phyloP scores from a whole-genome alignment of 2,329 filamentous ascomycete genomes.

The Lecanicillium sp. region DNA sequence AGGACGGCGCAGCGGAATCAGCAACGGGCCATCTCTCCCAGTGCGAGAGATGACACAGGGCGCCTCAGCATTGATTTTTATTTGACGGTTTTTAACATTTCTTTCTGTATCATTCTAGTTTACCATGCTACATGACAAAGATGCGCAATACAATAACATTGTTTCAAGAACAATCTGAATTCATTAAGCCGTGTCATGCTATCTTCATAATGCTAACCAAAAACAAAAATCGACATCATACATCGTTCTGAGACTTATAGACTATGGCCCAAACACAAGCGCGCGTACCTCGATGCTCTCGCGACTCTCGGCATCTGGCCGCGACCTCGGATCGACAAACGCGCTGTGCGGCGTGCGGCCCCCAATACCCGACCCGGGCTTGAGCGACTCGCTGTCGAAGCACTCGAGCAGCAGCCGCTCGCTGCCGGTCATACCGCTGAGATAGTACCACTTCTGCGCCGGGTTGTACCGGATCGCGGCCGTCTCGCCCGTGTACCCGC shows the following conservation, averaged over 20 bases:
- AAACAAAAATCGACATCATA: too few species aligned
- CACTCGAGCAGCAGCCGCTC: constrained; percentile 75
- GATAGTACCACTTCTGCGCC: constrained; percentile 69
- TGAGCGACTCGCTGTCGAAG: constrained; percentile 59
- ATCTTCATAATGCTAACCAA: too few species aligned
- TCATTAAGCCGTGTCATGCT: too few species aligned
- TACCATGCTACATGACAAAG: too few species aligned
- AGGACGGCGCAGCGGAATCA: not conserved
- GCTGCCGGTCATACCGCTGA: constrained; percentile 67
- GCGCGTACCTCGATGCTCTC: constrained; percentile 89
- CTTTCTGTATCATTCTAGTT: not conserved
- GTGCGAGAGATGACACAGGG: not conserved
- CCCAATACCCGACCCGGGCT: constrained; percentile 43
- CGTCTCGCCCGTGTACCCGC: constrained; percentile 65
- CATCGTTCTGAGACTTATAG: too few species aligned
- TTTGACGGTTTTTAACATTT: not conserved
- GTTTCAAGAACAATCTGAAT: not conserved
- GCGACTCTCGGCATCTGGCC: constrained; percentile 60
- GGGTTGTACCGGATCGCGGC: constrained; percentile 59
- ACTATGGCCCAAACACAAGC: constrained; percentile 67
- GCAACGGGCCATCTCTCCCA: not conserved
- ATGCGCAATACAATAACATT: not conserved
- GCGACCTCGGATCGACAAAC: constrained; percentile 69
- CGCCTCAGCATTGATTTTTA: not conserved
- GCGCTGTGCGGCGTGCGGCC: constrained; percentile 66